A percentile compares a stretch with the other conserved stretches of the same genome.
Conservation (phyloP, 2,329 filamentous ascomycete genomes). For the Xylariaceae sp. region DNA sequence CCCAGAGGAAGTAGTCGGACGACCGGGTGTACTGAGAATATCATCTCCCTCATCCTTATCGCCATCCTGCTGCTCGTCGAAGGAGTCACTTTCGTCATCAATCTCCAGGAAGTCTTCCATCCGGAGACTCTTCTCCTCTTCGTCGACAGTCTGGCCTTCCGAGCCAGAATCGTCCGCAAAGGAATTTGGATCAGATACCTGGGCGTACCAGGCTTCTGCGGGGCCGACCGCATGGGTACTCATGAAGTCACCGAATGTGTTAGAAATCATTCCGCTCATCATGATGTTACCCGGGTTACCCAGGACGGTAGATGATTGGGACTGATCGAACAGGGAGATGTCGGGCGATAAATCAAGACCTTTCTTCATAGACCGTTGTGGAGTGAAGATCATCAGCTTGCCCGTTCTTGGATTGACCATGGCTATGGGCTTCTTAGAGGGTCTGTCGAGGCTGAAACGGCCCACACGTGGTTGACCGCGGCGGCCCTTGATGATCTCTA, state of each 20-base stretch:
- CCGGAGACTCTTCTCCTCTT: slow-evolving; percentile 58
- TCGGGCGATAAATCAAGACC: slow-evolving; percentile 50
- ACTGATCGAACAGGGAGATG: slow-evolving; percentile 39
- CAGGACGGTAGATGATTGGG: slow-evolving; percentile 50
- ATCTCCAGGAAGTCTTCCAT: slow-evolving; percentile 71
- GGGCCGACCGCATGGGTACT: slow-evolving; percentile 65
- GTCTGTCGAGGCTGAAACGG: slow-evolving; percentile 50
- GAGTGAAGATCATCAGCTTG: slow-evolving; percentile 58
- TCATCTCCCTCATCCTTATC: slow-evolving; percentile 40
- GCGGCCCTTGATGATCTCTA: slow-evolving; percentile 42
- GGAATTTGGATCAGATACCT: slow-evolving; percentile 54
- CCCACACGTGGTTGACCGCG: slow-evolving; percentile 51
- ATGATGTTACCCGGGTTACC: slow-evolving; percentile 69
- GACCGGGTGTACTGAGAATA: slow-evolving; percentile 47
- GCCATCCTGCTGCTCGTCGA: slow-evolving; percentile 51
- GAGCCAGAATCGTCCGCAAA: slow-evolving; percentile 37
- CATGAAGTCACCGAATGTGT: slow-evolving; percentile 52
- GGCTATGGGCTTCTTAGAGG: slow-evolving; percentile 53
- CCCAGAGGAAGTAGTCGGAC: slow-evolving; percentile 44
- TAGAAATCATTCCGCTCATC: slow-evolving; percentile 66
- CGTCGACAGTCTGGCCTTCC: slow-evolving; percentile 56
- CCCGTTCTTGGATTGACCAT: slow-evolving; percentile 53
- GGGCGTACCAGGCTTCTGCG: slow-evolving; percentile 70
- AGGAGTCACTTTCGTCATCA: slow-evolving; percentile 53
- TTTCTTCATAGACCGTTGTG: slow-evolving; percentile 43